phyloP scores from a whole-genome alignment of 73 alveolate species.

The Paramecium tetraurelia region DNA sequence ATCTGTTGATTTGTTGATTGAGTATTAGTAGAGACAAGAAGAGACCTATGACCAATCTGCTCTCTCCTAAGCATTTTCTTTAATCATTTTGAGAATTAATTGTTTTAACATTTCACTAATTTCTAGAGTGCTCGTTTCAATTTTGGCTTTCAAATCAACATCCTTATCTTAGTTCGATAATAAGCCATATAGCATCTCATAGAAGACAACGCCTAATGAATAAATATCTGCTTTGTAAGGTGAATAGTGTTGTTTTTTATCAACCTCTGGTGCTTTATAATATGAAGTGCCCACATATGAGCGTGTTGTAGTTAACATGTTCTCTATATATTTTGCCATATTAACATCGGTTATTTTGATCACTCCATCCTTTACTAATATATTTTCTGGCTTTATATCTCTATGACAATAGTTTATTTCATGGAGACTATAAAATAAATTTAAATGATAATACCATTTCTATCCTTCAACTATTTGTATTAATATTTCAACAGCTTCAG shows the following conservation, averaged over 20 bases:
- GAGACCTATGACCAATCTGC: not conserved
- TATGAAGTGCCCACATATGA: not conserved
- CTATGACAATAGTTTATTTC: not conserved
- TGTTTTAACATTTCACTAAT: not conserved
- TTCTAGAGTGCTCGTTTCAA: not conserved
- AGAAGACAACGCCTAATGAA: slow-evolving; percentile 70
- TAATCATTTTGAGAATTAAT: not conserved
- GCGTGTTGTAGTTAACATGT: not conserved
- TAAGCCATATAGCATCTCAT: slow-evolving; percentile 52
- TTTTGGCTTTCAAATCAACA: not conserved
- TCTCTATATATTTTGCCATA: not conserved
- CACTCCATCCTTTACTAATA: not conserved
- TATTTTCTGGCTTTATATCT: not conserved
- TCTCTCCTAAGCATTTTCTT: not conserved
- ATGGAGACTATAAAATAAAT: not conserved
- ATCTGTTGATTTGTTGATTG: not conserved
- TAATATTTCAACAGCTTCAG: not conserved
- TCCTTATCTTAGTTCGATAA: not conserved
- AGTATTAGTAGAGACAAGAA: not conserved
- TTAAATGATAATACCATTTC: not conserved
- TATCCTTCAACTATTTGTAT: not conserved
- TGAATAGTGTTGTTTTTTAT: not conserved
- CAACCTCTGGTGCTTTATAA: slow-evolving; percentile 18
- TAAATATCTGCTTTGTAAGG: slow-evolving; percentile 65
- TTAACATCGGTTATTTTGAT: not conserved